Base-by-base conservation (phyloP, 352 stramenopile genomes). In the Peronospora belbahrii region DNA sequence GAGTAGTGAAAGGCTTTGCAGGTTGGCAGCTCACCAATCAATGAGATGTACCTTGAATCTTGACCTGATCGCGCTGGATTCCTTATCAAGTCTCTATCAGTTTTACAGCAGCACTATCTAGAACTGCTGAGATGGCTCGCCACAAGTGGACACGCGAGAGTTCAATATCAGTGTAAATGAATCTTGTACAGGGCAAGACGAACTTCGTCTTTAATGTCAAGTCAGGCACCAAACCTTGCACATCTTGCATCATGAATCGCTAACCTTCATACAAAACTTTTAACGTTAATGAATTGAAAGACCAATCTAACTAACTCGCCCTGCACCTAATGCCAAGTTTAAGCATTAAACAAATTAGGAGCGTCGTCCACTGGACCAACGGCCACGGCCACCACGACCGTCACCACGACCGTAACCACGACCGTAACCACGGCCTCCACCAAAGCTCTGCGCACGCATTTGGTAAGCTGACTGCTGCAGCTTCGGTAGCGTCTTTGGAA, bases 401-500 rank as follows among this genome's bases (percentile, higher is more conserved):
- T 70, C 56, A n/a, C 62, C 35, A 18, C 52, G 38, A 48, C 70
- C 49, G 47, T 76, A 42, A 28, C 75, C 58, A 20, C 72, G 42
- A 31, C 74, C 40, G 22, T 66, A 36, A 28, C 76, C 65, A 23
- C 74, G 57, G 25, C 77, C 56, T 18, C 65, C 64, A 40, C 76
- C 67, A 18, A 48, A 64, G 31, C 62, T 63, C 34, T 61, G 56
- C 22, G 54, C 57, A 20, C 67, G 62, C 58, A 62, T 62, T 42
- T 62, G 55, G 55, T 81, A 84, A 10, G 74, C 72, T 22, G 73
- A 61, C 44, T 76, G 59, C 59, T 94, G 75, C 27, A 95, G 62
- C 54, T 86, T 83, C 0, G 86, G 83, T 19, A 96, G 45, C 31
- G 56, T 62, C 57, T 83, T 90, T 0, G 75, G 69, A 40, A 94